These are phyloP conservation scores for Ligustrum vulgare DNA, from an alignment of 257 asterid genomes.

Conservation along the genomic window DNA sequence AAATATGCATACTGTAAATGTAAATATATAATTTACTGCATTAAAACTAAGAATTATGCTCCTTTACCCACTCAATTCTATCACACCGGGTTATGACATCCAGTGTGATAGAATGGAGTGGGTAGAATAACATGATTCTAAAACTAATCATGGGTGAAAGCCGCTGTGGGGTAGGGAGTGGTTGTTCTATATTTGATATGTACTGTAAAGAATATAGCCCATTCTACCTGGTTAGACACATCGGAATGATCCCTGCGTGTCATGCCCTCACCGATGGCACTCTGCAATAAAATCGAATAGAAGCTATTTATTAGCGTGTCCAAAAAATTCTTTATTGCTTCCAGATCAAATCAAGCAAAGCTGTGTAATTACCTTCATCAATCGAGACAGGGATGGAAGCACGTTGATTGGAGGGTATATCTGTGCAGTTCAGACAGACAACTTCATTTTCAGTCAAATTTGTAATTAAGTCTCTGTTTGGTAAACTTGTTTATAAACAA, in stretches of 20 bases:
- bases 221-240: constrained; percentile 84
- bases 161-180: not conserved
- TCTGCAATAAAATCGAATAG: constrained; percentile 45
- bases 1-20: not conserved
- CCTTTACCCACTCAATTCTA: too few species aligned
- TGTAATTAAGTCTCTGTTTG: not conserved
- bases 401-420: constrained; percentile 97
- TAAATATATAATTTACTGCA: not conserved
- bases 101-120: too few species aligned
- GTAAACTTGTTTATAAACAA: too few species aligned
- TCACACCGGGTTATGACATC: too few species aligned
- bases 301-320: constrained; percentile 9
- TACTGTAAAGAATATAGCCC: not conserved
- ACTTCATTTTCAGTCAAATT: constrained; percentile 25
- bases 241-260: constrained; percentile 95
- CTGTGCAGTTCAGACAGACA: constrained; percentile 40
- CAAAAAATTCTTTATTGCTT: not conserved
- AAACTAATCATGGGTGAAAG: not conserved
- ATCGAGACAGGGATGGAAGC: constrained; percentile 94
- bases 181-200: not conserved
- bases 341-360: not conserved
- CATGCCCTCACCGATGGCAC: constrained; percentile 99
- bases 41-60: not conserved
- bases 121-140: too few species aligned
- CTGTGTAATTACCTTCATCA: constrained; percentile 75